Evolutionary conservation across 2,329 filamentous ascomycete genomes (phyloP).

Genomic region (Trichoderma breve): DNA sequence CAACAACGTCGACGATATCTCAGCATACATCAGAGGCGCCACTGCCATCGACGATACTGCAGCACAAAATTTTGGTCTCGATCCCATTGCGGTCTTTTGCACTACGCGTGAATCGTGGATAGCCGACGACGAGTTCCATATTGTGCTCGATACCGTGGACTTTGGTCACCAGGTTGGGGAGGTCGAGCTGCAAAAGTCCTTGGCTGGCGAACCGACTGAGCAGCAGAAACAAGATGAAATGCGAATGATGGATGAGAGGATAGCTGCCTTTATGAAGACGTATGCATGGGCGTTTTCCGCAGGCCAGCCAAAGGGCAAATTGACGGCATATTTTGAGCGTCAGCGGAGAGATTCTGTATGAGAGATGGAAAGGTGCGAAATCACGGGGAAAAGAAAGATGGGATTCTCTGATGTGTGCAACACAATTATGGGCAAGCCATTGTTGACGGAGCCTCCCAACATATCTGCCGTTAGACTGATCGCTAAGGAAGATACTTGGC

Average conservation of each 20-base stretch:
- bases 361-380: neutral
- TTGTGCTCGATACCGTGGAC: slow-evolving; percentile 2
- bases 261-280: neutral
- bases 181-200: neutral
- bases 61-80: neutral
- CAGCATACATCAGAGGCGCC: neutral
- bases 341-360: neutral
- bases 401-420: neutral
- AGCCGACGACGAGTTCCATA: neutral
- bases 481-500: too few species aligned
- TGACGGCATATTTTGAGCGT: slow-evolving; percentile 13
- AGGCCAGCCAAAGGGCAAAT: neutral
- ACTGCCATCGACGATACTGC: neutral
- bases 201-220: neutral
- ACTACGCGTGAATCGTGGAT: slow-evolving; percentile 6
- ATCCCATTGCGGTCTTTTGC: neutral
- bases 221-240: neutral
- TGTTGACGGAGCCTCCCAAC: neutral
- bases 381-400: neutral
- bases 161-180: slow-evolving; percentile 10
- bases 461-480: neutral
- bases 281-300: neutral
- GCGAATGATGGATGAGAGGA: neutral
- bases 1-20: neutral
- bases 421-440: neutral